These are phyloP conservation scores for Aspergillus persii DNA, from an alignment of 2,329 filamentous ascomycete species.

Conservation along the genomic window DNA sequence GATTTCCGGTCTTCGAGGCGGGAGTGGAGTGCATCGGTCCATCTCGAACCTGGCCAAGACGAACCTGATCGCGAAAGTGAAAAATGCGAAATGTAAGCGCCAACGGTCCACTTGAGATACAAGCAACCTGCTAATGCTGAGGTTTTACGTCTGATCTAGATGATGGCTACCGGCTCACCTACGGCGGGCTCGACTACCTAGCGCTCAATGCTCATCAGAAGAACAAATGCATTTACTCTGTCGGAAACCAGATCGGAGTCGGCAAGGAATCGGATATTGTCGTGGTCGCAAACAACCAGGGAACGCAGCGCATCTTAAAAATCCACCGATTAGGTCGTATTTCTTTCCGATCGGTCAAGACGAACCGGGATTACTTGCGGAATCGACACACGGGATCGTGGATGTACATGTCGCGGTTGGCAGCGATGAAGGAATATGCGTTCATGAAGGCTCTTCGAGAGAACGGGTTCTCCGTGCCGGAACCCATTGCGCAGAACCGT, in stretches of 20 bases:
- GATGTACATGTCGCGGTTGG: slow-evolving; percentile 96
- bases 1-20: slow-evolving; percentile 74
- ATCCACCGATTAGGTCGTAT: slow-evolving; percentile 94
- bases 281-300: slow-evolving; percentile 78
- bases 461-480: slow-evolving; percentile 85
- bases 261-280: slow-evolving; percentile 98
- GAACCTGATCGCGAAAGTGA: slow-evolving; percentile 84
- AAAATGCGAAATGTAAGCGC: slow-evolving; percentile 78
- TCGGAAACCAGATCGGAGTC: slow-evolving; percentile 91
- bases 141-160: slow-evolving; percentile 44
- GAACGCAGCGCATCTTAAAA: slow-evolving; percentile 80
- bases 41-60: slow-evolving; percentile 92
- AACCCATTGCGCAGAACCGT: slow-evolving; percentile 82
- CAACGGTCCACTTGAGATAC: background rate
- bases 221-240: slow-evolving; percentile 77
- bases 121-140: background rate
- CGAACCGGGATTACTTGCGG: slow-evolving; percentile 91
- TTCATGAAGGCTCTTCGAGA: slow-evolving; percentile 86
- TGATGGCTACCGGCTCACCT: slow-evolving; percentile 94
- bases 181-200: slow-evolving; percentile 97
- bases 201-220: slow-evolving; percentile 86
- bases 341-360: slow-evolving; percentile 93
- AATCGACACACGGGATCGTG: slow-evolving; percentile 78
- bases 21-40: slow-evolving; percentile 75
- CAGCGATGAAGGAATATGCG: slow-evolving; percentile 88